phyloP scores from a whole-genome alignment of 2,329 filamentous ascomycete genomes.

The Ophiosphaerella korrae region DNA sequence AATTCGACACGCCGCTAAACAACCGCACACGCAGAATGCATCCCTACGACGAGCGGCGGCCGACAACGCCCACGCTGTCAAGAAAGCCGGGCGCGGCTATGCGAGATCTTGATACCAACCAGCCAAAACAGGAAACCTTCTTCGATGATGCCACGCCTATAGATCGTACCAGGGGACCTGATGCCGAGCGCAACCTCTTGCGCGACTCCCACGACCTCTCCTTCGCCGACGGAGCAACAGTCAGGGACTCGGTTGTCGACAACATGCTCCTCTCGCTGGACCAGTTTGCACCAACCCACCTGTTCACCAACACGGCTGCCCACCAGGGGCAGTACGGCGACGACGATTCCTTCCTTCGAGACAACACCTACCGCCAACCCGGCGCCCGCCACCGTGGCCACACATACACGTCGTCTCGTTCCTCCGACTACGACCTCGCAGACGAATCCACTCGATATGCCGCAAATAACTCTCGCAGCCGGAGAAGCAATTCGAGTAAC shows the following conservation, averaged over 20 bases:
- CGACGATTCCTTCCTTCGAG: constrained; percentile 46
- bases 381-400: constrained; percentile 59
- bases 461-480: constrained; percentile 55
- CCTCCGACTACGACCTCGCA: constrained; percentile 59
- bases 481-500: constrained; percentile 81
- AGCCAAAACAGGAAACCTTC: constrained; percentile 38
- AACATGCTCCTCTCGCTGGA: constrained; percentile 95
- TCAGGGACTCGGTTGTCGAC: constrained; percentile 86
- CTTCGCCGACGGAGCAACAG: constrained; percentile 70
- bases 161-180: constrained; percentile 25
- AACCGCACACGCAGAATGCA: constrained; percentile 23
- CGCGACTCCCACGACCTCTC: constrained; percentile 84
- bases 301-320: constrained; percentile 21
- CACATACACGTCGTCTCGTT: constrained; percentile 64
- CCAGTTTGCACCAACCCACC: constrained; percentile 54
- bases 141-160: constrained; percentile 46
- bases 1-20: constrained; percentile 15
- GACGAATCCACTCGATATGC: constrained; percentile 50
- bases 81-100: constrained; percentile 29
- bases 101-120: constrained; percentile 39
- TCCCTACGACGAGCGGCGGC: constrained; percentile 29
- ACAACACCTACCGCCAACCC: constrained; percentile 39
- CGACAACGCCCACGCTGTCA: constrained; percentile 36
- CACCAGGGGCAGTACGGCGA: constrained; percentile 47
- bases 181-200: constrained; percentile 23